phyloP scores from a whole-genome alignment of 805 yeast genomes.

The Jamesozyma jinghongensis region DNA sequence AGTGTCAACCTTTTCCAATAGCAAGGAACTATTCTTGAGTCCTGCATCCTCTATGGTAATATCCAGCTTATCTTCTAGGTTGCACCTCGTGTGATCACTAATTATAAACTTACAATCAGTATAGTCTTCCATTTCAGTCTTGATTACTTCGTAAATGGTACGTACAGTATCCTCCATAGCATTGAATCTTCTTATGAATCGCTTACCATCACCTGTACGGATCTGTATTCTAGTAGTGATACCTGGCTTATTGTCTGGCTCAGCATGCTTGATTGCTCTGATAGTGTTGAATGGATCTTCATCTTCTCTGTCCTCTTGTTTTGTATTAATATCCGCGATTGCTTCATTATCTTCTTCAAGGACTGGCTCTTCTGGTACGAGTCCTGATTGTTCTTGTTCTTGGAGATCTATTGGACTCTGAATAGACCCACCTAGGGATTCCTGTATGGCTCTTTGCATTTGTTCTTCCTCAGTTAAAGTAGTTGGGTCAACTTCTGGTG shows the following conservation, averaged over 20 bases:
- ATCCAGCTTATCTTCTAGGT: slow-evolving; percentile 46
- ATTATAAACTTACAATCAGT: slow-evolving; percentile 44
- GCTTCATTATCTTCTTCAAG: slow-evolving; percentile 10
- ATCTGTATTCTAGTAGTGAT: slow-evolving; percentile 73
- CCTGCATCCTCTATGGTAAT: slow-evolving; percentile 64
- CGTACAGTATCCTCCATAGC: slow-evolving; percentile 46
- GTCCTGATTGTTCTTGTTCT: neutral
- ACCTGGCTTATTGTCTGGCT: slow-evolving; percentile 50
- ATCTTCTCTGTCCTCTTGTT: slow-evolving; percentile 17
- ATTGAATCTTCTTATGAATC: slow-evolving; percentile 63
- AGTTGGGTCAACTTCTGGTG: slow-evolving; percentile 49
- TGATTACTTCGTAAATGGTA: slow-evolving; percentile 56
- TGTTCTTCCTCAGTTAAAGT: slow-evolving; percentile 77
- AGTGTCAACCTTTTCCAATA: slow-evolving; percentile 41
- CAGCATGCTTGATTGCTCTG: slow-evolving; percentile 43
- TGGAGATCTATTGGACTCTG: slow-evolving; percentile 19
- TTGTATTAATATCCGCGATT: too few species aligned
- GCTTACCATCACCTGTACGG: slow-evolving; percentile 79
- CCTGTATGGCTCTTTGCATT: slow-evolving; percentile 60
- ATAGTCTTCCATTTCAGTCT: slow-evolving; percentile 41
- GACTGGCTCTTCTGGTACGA: neutral
- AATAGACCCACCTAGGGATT: slow-evolving; percentile 42
- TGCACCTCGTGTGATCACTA: slow-evolving; percentile 44
- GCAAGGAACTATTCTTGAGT: slow-evolving; percentile 69
- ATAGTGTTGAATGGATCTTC: slow-evolving; percentile 45